phyloP scores from a whole-genome alignment of 345 rosid genomes.

The Balakata baccata region DNA sequence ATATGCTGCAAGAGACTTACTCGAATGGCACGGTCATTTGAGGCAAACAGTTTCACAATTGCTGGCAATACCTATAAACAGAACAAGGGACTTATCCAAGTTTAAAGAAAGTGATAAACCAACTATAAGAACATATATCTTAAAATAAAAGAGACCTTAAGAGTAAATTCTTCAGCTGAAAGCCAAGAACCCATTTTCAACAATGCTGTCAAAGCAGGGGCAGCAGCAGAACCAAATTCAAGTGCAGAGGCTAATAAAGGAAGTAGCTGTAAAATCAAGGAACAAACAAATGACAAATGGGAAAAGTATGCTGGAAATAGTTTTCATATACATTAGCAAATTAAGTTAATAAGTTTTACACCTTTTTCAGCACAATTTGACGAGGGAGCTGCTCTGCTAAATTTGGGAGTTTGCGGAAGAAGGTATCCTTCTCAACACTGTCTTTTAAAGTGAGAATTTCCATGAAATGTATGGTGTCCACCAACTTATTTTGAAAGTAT shows the following conservation, averaged over 20 bases:
- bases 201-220: slow-evolving; percentile 85
- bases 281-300: slow-evolving; percentile 24
- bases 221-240: slow-evolving; percentile 97
- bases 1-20: slow-evolving; percentile 93
- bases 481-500: slow-evolving; percentile 98
- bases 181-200: slow-evolving; percentile 98
- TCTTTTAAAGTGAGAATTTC: slow-evolving; percentile 94
- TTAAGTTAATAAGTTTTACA: slow-evolving; percentile 30
- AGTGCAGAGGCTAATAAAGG: slow-evolving; percentile 96
- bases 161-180: slow-evolving; percentile 76
- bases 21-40: slow-evolving; percentile 91
- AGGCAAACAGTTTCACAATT: slow-evolving; percentile 79
- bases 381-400: slow-evolving; percentile 98
- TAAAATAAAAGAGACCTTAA: slow-evolving; percentile 49
- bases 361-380: slow-evolving; percentile 92
- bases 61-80: slow-evolving; percentile 73
- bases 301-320: slow-evolving; percentile 9
- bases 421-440: slow-evolving; percentile 90
- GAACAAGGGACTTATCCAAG: neutral
- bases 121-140: slow-evolving; percentile 4
- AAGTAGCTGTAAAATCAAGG: slow-evolving; percentile 69
- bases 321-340: slow-evolving; percentile 19
- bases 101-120: neutral
- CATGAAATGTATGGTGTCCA: slow-evolving; percentile 99
- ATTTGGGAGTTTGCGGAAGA: slow-evolving; percentile 96